Evolutionary conservation across 805 yeast genomes (phyloP), one percentile per base, ranked within the genome.

Genomic region (Starmerella sirachaensis): DNA sequence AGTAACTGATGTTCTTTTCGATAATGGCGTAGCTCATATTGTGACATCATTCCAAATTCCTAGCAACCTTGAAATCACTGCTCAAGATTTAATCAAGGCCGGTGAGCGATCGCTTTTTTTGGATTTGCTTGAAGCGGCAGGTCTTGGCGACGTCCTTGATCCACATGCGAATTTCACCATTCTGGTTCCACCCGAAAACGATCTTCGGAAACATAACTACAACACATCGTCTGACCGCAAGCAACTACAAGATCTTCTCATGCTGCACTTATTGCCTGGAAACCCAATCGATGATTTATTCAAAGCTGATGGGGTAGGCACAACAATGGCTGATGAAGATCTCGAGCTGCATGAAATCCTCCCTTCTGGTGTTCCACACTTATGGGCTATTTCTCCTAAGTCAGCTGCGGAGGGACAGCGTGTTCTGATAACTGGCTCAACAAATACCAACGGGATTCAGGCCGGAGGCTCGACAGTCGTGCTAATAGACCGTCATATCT

Each of bases 21-120:
- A 72, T 45, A 78, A 80, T 54, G 97, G 97, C 1, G 94, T 86
- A 0, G 72, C 80, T 1, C 94, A 83, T 54, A 74, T 86, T 1
- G 61, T 80, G 10, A 61, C 67, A 25, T 56, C 66, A 5, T 62
- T 81, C 1, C 46, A 71, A 3, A 59, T 81, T 12, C 94, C 95
- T 0, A 55, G 60, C 0, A 56, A 61, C 18, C 55, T 86, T 21
- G 55, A 64, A 6, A 68, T 86, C 3, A 51, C 75, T 0, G 56
- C 78, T 9, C 32, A 42, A 3, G 78, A 83, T 38, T 63, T 86
- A 36, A 59, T 84, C 7, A 52, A 52, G 3, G 65, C 80, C 0
- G 71, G 78, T 2, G 69, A 67, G 16, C 66, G 75, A 22, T 44
- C 53, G 0, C 56, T 62, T 2, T 69, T 76, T 46, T 32, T 64